Base-by-base conservation (phyloP, 2,329 filamentous ascomycete genomes). In the Alternaria sp. region DNA sequence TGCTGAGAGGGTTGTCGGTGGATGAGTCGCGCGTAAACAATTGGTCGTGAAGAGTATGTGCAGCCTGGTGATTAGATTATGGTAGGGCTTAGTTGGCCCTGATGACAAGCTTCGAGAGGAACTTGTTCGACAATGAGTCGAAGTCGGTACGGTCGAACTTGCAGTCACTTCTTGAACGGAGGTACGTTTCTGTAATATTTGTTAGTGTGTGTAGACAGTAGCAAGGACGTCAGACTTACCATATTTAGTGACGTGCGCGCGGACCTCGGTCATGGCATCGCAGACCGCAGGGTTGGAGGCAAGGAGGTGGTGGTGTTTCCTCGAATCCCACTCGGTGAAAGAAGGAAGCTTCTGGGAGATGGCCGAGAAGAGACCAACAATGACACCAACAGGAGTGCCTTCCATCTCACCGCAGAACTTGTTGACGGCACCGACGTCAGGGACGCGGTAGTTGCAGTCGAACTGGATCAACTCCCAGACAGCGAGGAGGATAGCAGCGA, bases 381-480 rank as follows among this genome's bases (percentile, higher is more conserved):
- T 97, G 74, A 98, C 95, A 73, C 95, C 95, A 45, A 98, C 94
- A 1, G 95, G 95, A 8, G 92, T 97, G 10, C 92, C 92, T 84
- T 98, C 95, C 95, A 98, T 98, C 78, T 98, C 95, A 62, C 85
- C 88, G 85, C 94, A 97, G 86, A 98, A 98, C 84, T 97, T 97
- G 77, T 95, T 89, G 66, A 97, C 94, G 6, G 92, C 91, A 54
- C 87, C 86, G 58, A 91, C 87, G 79, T 97, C 94, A 5, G 92
- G 93, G 4, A 96, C 90, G 56, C 95, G 92, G 86, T 97, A 98
- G 83, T 97, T 93, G 86, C 92, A 96, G 83, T 98, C 95, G 77
- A 97, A 98, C 81, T 98, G 94, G 89, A 98, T 97, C 86, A 97
- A 92, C 81, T 98, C 95, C 95, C 95, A 98, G 20, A 98, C 93